Percentiles rank a stretch among this genome's conserved stretches.
Evolutionary conservation across 2,329 filamentous ascomycete species (phyloP).

Genomic region (Exophiala mesophila): DNA sequence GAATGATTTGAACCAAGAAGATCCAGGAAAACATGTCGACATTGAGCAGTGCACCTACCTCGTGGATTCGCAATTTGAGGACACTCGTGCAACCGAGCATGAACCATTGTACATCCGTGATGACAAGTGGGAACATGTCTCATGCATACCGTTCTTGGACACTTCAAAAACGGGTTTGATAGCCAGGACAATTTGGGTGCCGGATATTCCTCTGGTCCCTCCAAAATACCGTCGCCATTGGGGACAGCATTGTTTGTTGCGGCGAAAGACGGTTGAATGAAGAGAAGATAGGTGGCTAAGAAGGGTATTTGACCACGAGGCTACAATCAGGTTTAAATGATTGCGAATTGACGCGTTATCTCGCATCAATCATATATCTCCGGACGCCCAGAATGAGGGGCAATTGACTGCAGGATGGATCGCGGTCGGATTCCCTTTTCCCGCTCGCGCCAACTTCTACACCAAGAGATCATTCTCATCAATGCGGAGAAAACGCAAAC

Average conservation of each 20-base stretch:
- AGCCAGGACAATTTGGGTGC: constrained; percentile 76
- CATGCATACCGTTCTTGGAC: constrained; percentile 78
- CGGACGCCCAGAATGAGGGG: too few relatives aligned
- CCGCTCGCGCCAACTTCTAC: background rate
- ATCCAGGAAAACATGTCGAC: constrained; percentile 74
- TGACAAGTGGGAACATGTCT: constrained; percentile 69
- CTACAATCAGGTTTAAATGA: background rate
- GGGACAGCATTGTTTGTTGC: constrained; percentile 82
- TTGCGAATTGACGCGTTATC: too few relatives aligned
- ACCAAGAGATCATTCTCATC: too few relatives aligned
- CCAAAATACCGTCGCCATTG: constrained; percentile 67
- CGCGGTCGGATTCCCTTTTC: constrained; percentile 3
- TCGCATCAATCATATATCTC: too few relatives aligned
- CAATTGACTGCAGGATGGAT: too few relatives aligned
- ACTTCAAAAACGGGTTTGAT: constrained; percentile 66
- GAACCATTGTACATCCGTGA: constrained; percentile 81
- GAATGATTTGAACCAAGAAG: constrained; percentile 88
- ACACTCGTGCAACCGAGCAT: constrained; percentile 53
- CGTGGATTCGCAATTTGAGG: constrained; percentile 78
- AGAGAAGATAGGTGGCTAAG: constrained; percentile 2
- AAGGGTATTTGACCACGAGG: constrained; percentile 3
- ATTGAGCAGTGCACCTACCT: constrained; percentile 74
- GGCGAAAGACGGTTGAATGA: constrained; percentile 44
- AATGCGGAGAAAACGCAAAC: constrained; percentile 10
- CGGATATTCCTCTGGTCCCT: constrained; percentile 65